These are phyloP conservation scores for Gracilariopsis chorda DNA, from an alignment of 23 red algal species.

Conservation along the genomic window DNA sequence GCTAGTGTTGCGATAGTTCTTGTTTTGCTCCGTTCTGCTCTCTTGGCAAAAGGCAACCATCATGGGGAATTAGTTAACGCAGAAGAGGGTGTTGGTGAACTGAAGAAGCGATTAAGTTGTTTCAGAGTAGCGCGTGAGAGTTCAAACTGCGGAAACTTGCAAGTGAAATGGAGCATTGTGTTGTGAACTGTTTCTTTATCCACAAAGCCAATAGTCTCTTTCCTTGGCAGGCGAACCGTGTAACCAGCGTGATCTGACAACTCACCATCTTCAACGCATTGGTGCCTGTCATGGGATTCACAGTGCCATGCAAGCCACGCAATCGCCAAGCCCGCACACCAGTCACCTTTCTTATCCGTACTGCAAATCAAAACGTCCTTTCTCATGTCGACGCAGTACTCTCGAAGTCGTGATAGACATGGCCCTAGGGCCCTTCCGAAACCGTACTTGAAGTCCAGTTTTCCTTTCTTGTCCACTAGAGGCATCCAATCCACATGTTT, in stretches of 20 bases:
- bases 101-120: slow-evolving; percentile 62
- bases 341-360: slow-evolving; percentile 38
- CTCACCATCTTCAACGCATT: background rate
- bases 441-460: slow-evolving; percentile 40
- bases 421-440: slow-evolving; percentile 52
- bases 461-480: slow-evolving; percentile 33
- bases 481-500: slow-evolving; percentile 14
- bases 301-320: slow-evolving; percentile 73
- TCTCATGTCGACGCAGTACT: slow-evolving; percentile 23
- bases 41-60: background rate
- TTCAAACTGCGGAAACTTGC: slow-evolving; percentile 31
- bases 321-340: slow-evolving; percentile 51
- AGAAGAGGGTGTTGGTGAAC: slow-evolving; percentile 40
- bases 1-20: no score
- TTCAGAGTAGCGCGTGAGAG: slow-evolving; percentile 45
- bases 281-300: background rate
- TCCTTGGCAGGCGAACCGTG: background rate
- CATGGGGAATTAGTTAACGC: background rate
- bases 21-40: background rate
- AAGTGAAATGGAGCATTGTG: slow-evolving; percentile 45
- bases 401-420: slow-evolving; percentile 33
- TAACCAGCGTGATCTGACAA: background rate
- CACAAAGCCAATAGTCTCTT: background rate
- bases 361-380: background rate
- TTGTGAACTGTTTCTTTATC: slow-evolving; percentile 34